Conservation (phyloP, 306 rosid genomes). For the Begonia loranthoides region DNA sequence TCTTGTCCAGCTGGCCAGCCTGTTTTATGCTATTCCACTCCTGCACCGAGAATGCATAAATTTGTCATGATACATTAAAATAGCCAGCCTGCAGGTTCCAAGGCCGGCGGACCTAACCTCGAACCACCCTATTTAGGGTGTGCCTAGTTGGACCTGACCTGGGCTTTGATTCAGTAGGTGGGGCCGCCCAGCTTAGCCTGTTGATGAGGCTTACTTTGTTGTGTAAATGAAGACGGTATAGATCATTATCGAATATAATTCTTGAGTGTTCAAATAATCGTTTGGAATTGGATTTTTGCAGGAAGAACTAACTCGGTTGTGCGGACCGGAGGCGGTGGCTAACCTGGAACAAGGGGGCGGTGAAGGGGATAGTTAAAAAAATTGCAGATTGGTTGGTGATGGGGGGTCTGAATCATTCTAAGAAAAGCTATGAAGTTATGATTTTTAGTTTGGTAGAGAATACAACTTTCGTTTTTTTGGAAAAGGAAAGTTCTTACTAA, state of each 20-base stretch:
- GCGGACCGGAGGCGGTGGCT: conserved; percentile 72
- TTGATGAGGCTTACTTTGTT: background rate
- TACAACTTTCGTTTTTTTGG: conserved; percentile 14
- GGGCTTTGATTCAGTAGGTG: too few species aligned
- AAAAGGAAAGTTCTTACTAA: conserved; percentile 21
- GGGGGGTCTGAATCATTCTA: background rate
- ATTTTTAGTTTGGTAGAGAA: conserved; percentile 19
- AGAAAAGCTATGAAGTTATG: conserved; percentile 10
- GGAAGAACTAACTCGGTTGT: conserved; percentile 75
- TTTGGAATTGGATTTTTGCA: conserved; percentile 15
- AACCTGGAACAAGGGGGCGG: conserved; percentile 32
- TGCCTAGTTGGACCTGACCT: too few species aligned
- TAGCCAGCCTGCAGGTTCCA: too few species aligned
- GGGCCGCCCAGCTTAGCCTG: background rate
- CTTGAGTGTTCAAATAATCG: too few species aligned
- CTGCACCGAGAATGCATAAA: too few species aligned
- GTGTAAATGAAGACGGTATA: too few species aligned
- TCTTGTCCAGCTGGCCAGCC: background rate
- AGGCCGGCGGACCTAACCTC: too few species aligned
- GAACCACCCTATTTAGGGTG: too few species aligned
- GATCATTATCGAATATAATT: too few species aligned
- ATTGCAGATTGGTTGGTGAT: too few species aligned
- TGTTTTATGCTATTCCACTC: background rate
- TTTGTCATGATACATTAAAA: too few species aligned
- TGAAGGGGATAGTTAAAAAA: conserved; percentile 22